Evolutionary conservation across 2,329 filamentous ascomycete species (phyloP).

Genomic region (Rutstroemia sp.): DNA sequence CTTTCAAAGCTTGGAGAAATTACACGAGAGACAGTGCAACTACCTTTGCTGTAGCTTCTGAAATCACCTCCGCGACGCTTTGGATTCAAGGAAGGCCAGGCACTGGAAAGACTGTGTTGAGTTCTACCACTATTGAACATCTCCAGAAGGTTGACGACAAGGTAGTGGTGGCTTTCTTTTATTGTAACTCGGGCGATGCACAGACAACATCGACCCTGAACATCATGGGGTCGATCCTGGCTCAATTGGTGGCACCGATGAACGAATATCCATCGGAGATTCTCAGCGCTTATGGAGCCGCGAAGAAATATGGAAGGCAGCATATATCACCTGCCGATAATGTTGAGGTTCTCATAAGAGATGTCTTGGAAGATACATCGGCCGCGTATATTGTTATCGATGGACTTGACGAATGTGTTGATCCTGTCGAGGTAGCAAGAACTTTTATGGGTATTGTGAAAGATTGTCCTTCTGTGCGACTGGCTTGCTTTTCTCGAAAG

Average conservation of each 20-base stretch:
- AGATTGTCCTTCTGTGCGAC: not conserved
- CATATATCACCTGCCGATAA: constrained; percentile 2
- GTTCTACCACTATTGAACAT: not conserved
- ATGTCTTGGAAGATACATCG: not conserved
- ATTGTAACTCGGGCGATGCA: not conserved
- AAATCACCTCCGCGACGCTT: not conserved
- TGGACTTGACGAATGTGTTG: constrained; percentile 5
- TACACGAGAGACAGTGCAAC: too few relatives aligned
- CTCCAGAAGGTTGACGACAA: not conserved
- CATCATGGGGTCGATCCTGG: constrained; percentile 3
- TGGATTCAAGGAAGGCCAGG: constrained; percentile 4
- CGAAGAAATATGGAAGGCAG: constrained; percentile 5
- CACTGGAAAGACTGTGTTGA: constrained; percentile 2
- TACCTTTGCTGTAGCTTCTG: too few relatives aligned
- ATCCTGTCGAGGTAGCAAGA: not conserved
- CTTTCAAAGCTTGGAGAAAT: not conserved
- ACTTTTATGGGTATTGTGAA: not conserved
- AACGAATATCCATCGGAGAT: not conserved
- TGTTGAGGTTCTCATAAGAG: not conserved
- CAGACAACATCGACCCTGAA: not conserved
- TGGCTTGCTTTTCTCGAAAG: constrained; percentile 2
- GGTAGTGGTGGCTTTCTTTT: not conserved
- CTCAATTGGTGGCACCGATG: not conserved
- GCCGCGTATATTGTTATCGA: not conserved
- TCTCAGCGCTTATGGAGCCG: not conserved